Conservation (phyloP, 139 green algal species). For the Diplosphaera chodatii region DNA sequence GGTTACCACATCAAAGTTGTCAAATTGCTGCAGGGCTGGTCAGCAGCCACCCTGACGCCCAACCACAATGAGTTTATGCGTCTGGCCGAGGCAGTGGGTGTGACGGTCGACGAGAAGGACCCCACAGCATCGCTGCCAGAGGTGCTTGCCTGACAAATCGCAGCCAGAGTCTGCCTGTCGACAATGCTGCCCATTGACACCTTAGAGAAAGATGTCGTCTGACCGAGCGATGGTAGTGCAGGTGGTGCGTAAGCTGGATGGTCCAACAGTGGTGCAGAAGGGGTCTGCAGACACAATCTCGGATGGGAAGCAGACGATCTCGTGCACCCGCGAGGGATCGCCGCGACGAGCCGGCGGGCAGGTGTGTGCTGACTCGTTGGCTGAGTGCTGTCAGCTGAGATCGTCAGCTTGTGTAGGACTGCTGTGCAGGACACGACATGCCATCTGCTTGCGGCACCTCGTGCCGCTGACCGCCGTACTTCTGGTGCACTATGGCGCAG, state of each 20-base stretch:
- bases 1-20: too few species aligned
- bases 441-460: too few species aligned
- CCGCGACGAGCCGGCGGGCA: slow-evolving; percentile 55
- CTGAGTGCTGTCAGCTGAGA: too few species aligned
- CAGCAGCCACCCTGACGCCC: neutral
- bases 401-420: neutral
- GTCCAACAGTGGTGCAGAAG: slow-evolving; percentile 42
- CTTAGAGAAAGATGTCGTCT: too few species aligned
- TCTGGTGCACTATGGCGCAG: too few species aligned
- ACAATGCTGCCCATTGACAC: too few species aligned
- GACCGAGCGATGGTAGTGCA: neutral
- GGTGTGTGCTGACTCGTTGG: slow-evolving; percentile 5
- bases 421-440: too few species aligned
- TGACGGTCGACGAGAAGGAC: neutral
- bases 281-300: slow-evolving; percentile 31
- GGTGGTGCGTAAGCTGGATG: slow-evolving; percentile 22
- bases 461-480: too few species aligned
- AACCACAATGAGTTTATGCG: neutral
- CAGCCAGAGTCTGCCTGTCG: too few species aligned
- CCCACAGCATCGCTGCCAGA: neutral
- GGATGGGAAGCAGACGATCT: slow-evolving; percentile 1
- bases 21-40: neutral
- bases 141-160: too few species aligned
- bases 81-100: neutral
- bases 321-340: slow-evolving; percentile 23